Percentiles rank a stretch among this genome's conserved stretches.
Conservation (phyloP, 768 basidiomycete genomes). For the Myochromella boudieri region DNA sequence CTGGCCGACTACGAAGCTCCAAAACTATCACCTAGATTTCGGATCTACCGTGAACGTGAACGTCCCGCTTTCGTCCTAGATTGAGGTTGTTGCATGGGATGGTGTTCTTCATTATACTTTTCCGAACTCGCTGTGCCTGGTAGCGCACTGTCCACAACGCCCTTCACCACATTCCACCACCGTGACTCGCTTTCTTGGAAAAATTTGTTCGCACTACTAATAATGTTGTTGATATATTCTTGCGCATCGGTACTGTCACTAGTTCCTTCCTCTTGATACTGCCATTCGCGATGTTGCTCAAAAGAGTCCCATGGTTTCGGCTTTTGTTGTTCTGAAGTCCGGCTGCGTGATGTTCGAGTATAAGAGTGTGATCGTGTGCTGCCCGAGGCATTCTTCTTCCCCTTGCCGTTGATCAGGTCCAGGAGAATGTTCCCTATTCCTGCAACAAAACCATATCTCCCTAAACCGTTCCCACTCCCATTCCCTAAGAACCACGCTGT, state of each 20-base stretch:
- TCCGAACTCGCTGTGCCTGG: neutral
- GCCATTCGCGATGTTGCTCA: slow-evolving; percentile 60
- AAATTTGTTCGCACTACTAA: slow-evolving; percentile 25
- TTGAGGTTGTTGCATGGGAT: slow-evolving; percentile 13
- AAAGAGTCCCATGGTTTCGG: slow-evolving; percentile 67
- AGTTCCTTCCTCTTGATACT: slow-evolving; percentile 35
- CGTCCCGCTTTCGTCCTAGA: slow-evolving; percentile 18
- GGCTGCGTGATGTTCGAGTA: slow-evolving; percentile 19
- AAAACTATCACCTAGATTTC: slow-evolving; percentile 7
- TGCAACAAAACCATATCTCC: slow-evolving; percentile 36
- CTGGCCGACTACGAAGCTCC: neutral
- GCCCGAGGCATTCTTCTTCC: slow-evolving; percentile 26
- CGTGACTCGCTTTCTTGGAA: slow-evolving; percentile 24
- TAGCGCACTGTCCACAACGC: slow-evolving; percentile 10
- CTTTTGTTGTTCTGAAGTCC: slow-evolving; percentile 19
- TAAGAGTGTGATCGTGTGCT: slow-evolving; percentile 23
- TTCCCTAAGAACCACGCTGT: slow-evolving; percentile 51
- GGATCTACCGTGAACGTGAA: slow-evolving; percentile 33
- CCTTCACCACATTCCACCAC: slow-evolving; percentile 34
- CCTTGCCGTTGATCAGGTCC: slow-evolving; percentile 39
- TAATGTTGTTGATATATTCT: slow-evolving; percentile 46
- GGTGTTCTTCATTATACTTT: slow-evolving; percentile 14
- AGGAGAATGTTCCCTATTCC: slow-evolving; percentile 41
- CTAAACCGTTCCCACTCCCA: slow-evolving; percentile 34
- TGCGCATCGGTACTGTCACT: slow-evolving; percentile 36